Percentiles rank a stretch among this genome's conserved stretches.
Evolutionary conservation across 345 rosid genomes (phyloP).

Genomic region (Salix exigua): DNA sequence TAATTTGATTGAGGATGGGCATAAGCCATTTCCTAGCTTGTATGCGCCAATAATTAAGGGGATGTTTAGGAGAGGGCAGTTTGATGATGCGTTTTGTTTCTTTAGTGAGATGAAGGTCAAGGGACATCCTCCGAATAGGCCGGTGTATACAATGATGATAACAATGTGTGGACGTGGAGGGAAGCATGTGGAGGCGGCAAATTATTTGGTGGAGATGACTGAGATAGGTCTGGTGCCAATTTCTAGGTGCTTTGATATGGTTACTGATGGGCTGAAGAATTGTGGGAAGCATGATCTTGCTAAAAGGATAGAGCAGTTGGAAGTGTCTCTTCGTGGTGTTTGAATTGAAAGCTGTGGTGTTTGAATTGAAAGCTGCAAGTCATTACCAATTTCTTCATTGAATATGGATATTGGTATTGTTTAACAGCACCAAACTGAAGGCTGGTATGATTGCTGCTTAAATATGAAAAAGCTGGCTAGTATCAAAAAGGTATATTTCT

Average conservation of each 20-base stretch:
- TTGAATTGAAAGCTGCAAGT: conserved; percentile 5
- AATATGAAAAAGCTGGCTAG: not conserved
- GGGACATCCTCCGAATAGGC: conserved; percentile 86
- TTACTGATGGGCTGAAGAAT: conserved; percentile 81
- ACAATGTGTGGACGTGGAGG: conserved; percentile 92
- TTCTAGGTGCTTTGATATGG: conserved; percentile 85
- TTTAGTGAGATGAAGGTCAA: conserved; percentile 83
- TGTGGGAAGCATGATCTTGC: conserved; percentile 87
- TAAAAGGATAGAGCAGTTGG: conserved; percentile 67
- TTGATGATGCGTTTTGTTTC: conserved; percentile 82
- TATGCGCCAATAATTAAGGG: conserved; percentile 85
- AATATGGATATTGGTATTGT: not conserved
- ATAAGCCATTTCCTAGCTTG: conserved; percentile 82
- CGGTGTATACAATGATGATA: conserved; percentile 85
- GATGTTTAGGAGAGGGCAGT: conserved; percentile 68
- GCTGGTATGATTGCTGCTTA: not conserved
- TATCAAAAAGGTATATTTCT: not conserved
- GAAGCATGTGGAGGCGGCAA: conserved; percentile 71
- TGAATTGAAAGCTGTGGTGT: conserved; percentile 21
- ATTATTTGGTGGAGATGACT: conserved; percentile 83
- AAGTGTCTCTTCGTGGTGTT: conserved; percentile 53
- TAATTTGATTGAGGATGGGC: conserved; percentile 74
- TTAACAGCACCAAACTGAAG: not conserved
- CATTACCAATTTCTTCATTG: not conserved
- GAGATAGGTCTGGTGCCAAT: conserved; percentile 81